phyloP scores from a whole-genome alignment of 1,139 yeast species.

The Sugiyamaella xylanicola region DNA sequence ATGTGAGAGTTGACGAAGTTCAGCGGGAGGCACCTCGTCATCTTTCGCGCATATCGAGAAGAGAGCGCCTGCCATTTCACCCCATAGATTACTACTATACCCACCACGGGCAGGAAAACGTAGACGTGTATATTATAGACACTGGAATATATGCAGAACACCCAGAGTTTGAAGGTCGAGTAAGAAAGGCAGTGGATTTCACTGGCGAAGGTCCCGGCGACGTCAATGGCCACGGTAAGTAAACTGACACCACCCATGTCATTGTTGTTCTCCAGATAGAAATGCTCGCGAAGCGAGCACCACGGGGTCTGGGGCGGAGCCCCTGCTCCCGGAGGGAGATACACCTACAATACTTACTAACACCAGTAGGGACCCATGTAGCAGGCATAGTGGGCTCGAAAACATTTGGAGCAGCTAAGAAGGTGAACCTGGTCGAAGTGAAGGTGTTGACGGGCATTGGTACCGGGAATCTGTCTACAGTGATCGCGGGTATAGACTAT shows the following conservation, averaged over 20 bases:
- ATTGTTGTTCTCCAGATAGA: neutral
- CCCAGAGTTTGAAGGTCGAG: constrained; percentile 70
- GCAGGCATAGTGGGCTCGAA: constrained; percentile 83
- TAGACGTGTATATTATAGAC: constrained; percentile 78
- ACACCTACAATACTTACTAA: neutral
- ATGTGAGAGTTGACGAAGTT: constrained; percentile 35
- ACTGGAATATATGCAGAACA: constrained; percentile 66
- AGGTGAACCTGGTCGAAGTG: constrained; percentile 64
- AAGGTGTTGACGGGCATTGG: constrained; percentile 71
- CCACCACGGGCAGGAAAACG: constrained; percentile 49
- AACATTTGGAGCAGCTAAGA: constrained; percentile 79
- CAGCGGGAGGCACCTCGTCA: constrained; percentile 69
- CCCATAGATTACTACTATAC: constrained; percentile 42
- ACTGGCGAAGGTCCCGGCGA: constrained; percentile 68
- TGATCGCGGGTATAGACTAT: constrained; percentile 75
- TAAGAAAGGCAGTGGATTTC: constrained; percentile 57
- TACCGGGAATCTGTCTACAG: constrained; percentile 61
- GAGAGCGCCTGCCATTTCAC: constrained; percentile 42
- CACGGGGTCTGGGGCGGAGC: neutral
- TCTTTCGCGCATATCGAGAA: constrained; percentile 63
- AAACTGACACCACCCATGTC: constrained; percentile 24
- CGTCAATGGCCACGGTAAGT: constrained; percentile 59
- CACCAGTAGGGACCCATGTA: constrained; percentile 67
- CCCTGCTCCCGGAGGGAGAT: neutral
- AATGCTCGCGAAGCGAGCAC: neutral